A percentile compares a stretch with the other conserved stretches of the same genome.
These are phyloP conservation scores for Aspergillus fumigatiaffinis DNA, from an alignment of 2,329 filamentous ascomycete genomes.

Conservation along the genomic window DNA sequence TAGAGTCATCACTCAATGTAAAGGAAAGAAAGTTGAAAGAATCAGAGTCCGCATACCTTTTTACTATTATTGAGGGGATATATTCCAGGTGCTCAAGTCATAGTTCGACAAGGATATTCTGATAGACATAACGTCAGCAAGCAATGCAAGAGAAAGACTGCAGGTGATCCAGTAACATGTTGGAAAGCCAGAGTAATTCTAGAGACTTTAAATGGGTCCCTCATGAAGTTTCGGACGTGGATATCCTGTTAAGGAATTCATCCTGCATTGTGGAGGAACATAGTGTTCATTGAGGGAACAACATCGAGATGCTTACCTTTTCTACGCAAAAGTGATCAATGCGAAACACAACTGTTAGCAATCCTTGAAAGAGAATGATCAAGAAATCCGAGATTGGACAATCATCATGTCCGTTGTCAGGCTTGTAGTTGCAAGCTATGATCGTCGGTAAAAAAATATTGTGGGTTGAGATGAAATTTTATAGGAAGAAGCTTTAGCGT, in stretches of 20 bases:
- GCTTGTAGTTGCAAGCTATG: slow-evolving; percentile 15
- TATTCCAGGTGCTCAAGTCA: not conserved
- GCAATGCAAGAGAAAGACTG: slow-evolving; percentile 2
- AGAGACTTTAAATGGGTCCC: slow-evolving; percentile 48
- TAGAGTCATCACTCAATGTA: slow-evolving; percentile 55
- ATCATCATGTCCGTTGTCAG: not conserved
- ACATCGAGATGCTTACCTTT: slow-evolving; percentile 1
- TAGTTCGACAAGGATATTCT: not conserved
- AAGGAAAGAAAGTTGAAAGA: slow-evolving; percentile 7
- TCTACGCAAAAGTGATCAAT: not conserved
- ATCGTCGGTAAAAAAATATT: slow-evolving; percentile 17
- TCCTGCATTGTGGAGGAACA: slow-evolving; percentile 19
- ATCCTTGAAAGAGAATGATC: not conserved
- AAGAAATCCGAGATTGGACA: not conserved
- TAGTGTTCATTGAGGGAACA: not conserved
- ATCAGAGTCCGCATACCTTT: slow-evolving; percentile 42
- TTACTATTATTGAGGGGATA: slow-evolving; percentile 18
- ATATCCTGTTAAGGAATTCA: slow-evolving; percentile 51
- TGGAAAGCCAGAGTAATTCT: slow-evolving; percentile 53
- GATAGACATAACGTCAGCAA: slow-evolving; percentile 4
- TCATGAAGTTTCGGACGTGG: slow-evolving; percentile 56
- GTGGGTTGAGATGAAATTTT: slow-evolving; percentile 17
- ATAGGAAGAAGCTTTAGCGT: slow-evolving; percentile 9
- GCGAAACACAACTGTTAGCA: not conserved
- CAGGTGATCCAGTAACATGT: slow-evolving; percentile 3